Conservation (phyloP, 2,329 filamentous ascomycete genomes). For the Aspergillus ochraceoroseus region DNA sequence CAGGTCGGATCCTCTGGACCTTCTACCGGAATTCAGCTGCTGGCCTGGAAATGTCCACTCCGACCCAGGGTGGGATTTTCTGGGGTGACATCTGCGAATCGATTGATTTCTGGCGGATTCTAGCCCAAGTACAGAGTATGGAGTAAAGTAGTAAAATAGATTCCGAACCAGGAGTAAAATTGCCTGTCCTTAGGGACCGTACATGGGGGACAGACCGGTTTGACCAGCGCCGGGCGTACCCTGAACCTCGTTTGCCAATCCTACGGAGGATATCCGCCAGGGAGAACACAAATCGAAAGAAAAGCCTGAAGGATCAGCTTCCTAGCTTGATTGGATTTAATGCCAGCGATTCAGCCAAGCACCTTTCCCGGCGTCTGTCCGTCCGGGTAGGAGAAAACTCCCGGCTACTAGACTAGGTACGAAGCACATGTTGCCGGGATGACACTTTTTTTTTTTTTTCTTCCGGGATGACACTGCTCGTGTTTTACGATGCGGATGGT, state of each 20-base stretch:
- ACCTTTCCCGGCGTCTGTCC: conserved; percentile 3
- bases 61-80: not conserved
- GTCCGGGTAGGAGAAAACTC: not conserved
- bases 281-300: not conserved
- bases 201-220: too few species aligned
- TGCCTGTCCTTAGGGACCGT: not conserved
- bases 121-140: too few species aligned
- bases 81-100: conserved; percentile 3
- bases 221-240: too few species aligned
- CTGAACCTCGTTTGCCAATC: not conserved
- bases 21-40: conserved; percentile 1
- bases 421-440: conserved; percentile 10
- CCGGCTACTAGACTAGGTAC: not conserved
- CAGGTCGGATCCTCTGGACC: conserved; percentile 1
- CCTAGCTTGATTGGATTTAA: conserved; percentile 11
- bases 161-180: not conserved
- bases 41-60: too few species aligned
- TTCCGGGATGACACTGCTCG: not conserved
- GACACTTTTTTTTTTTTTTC: conserved; percentile 3
- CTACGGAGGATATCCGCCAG: not conserved
- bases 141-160: too few species aligned
- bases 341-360: conserved; percentile 12
- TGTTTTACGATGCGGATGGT: not conserved
- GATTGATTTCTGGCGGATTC: too few species aligned
- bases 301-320: conserved; percentile 6